Evolutionary conservation across 164 flowering plant species (phyloP), one percentile per base, ranked within the genome.

Genomic region (Amborella trichopoda): DNA sequence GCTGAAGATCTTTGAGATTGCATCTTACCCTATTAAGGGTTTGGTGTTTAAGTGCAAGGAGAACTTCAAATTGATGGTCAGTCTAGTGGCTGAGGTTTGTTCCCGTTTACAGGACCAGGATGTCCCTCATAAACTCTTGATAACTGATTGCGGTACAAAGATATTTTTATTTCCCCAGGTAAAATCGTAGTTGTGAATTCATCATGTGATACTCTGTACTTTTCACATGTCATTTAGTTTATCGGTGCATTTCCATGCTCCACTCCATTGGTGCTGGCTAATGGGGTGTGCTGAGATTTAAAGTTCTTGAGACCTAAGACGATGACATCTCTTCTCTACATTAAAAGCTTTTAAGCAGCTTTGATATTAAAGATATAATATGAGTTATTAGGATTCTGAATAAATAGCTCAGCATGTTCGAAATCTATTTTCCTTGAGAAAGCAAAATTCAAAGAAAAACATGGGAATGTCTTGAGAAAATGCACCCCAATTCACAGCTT

Each of bases 111-210:
- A 18, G 44, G 56, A 48, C 26, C 47, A 40, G 42, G 37, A 46
- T 14, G 45, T 41, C 2, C 54, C 60, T 28, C 58, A 44, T 39
- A 58, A 33, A 46, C 20, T 66, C 17, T 37, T 66, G 50, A 41
- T 66, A n/a, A 53, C 70, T 19, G 49, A 58, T 47, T 50, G 50
- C 23, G 66, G 70, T 36, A 53, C 26, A 24, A 54, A 51, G 48
- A 48, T 66, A 20, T 62, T 53, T 53, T 33, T 66, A 48, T 61
- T 66, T 50, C 66, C 61, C 28, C 63, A 61, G 70, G 70, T 62
- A 58, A 42, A 26, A 16, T 33, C 16, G 12, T 33, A 17, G 37
- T 33, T 11, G 16, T 33, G 12, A 13, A 11, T 33, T 33, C 37
- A 13, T 11, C 16, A 11, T 33, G 37, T 33, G 12, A 33, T 11